Base-by-base conservation (phyloP, 257 asterid genomes). In the Lycium barbarum region DNA sequence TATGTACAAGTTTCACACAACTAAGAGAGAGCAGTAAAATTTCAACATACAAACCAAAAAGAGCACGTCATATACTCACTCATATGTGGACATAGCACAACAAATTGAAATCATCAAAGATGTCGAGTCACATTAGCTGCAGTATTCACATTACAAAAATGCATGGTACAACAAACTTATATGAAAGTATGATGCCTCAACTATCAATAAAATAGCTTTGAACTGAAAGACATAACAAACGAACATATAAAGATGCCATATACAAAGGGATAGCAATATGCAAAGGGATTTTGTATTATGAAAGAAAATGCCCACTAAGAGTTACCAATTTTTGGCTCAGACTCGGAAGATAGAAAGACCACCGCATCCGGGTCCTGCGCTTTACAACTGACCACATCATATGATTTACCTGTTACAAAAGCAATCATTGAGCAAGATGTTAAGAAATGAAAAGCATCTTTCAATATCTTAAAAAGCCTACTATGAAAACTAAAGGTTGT, bases 251-350 rank as follows among this genome's bases (percentile, higher is more conserved):
- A 45, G 12, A 80, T 63, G 51, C 1, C 12, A 82, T 11, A n/a
- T 14, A 26, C 13, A 62, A 4, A 40, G 58, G 57, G 8, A 78
- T 1, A 53, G 65, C 61, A 78, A 53, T 53, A 53, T 33, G 33
- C 82, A 26, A 26, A 26, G 65, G 82, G 26, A 53, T 65, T 78
- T 66, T 22, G 68, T 62, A 67, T 26, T n/a, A 53, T 15, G 26
- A 57, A 71, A 10, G n/a, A 83, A 59, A 38, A 53, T 9, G 14
- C 38, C 13, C 36, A 22, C 6, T 11, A 78, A 15, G 49, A 63
- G 40, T 74, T 92, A 95, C 98, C 98, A 4, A 94, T 89, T 87
- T 86, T 89, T 2, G 95, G 83, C 79, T 87, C 92, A 20, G 93
- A 86, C 38, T 89, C 71, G 22, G 98, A 92, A 72, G 93, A 51